Conservation (phyloP, 768 basidiomycete genomes). For the Termitomyces heimii region DNA sequence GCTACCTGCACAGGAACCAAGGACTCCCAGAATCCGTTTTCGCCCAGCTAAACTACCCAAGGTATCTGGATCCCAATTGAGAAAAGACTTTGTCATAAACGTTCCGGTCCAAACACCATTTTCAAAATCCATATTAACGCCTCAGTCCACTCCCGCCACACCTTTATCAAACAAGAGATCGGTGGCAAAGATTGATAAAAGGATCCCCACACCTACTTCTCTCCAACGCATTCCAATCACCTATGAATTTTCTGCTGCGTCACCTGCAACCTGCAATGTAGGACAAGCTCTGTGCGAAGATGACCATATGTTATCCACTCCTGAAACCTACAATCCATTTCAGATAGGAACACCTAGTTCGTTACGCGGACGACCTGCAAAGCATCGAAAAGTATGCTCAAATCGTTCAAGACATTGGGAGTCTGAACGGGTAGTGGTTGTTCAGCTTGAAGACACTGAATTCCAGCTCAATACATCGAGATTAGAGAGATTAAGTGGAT, state of each 20-base stretch:
- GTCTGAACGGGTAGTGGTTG: constrained; percentile 26
- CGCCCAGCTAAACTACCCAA: background rate
- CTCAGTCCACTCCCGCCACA: too few relatives aligned
- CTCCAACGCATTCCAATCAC: background rate
- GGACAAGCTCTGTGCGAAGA: background rate
- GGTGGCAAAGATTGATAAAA: background rate
- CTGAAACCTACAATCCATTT: too few relatives aligned
- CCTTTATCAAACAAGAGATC: background rate
- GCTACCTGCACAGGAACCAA: background rate
- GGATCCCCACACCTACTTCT: background rate
- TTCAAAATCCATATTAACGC: background rate
- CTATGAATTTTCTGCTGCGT: background rate
- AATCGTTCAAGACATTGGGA: constrained; percentile 21
- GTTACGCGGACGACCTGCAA: background rate
- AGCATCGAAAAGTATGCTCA: background rate
- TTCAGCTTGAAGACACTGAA: constrained; percentile 26
- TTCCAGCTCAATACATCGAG: constrained; percentile 31
- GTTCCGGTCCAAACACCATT: background rate
- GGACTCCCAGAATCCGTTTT: background rate
- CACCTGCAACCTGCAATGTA: background rate
- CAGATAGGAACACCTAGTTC: too few relatives aligned
- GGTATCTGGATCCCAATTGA: background rate
- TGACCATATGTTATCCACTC: background rate
- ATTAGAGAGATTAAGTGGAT: constrained; percentile 24
- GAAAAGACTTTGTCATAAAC: background rate